Evolutionary conservation across 2,329 filamentous ascomycete species (phyloP).

Genomic region (Byssothecium circinans): DNA sequence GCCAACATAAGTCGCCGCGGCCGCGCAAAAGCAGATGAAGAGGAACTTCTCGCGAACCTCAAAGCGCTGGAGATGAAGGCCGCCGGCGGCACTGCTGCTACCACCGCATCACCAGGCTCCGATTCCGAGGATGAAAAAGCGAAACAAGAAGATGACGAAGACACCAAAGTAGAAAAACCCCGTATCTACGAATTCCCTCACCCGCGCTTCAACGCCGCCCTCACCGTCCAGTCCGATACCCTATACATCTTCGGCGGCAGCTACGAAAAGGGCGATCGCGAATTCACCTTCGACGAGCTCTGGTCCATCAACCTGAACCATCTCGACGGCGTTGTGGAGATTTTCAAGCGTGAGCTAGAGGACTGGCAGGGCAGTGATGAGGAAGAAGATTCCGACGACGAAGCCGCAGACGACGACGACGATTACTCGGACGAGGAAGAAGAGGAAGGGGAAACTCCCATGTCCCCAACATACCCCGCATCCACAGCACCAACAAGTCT

Average conservation of each 20-base stretch:
- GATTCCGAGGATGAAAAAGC: slow-evolving; percentile 27
- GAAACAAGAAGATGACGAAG: slow-evolving; percentile 50
- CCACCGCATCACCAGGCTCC: slow-evolving; percentile 44
- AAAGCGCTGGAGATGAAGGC: slow-evolving; percentile 79
- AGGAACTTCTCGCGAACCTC: slow-evolving; percentile 83
- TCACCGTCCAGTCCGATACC: slow-evolving; percentile 88
- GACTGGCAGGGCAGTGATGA: slow-evolving; percentile 70
- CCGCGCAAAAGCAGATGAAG: slow-evolving; percentile 86
- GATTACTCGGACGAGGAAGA: slow-evolving; percentile 44
- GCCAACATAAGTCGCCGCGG: slow-evolving; percentile 53
- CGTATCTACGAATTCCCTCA: slow-evolving; percentile 83
- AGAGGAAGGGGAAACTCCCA: slow-evolving; percentile 58
- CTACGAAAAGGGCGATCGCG: slow-evolving; percentile 89
- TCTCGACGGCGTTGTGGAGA: slow-evolving; percentile 88
- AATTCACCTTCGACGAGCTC: slow-evolving; percentile 94
- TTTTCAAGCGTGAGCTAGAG: slow-evolving; percentile 81
- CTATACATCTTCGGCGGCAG: slow-evolving; percentile 95
- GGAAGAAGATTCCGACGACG: slow-evolving; percentile 52
- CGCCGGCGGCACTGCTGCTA: slow-evolving; percentile 51
- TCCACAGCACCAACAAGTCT: slow-evolving; percentile 61
- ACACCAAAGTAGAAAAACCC: slow-evolving; percentile 57
- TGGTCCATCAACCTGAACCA: slow-evolving; percentile 86
- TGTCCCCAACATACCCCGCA: slow-evolving; percentile 53
- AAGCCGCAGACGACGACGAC: slow-evolving; percentile 49
- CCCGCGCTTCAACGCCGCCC: slow-evolving; percentile 83